Conservation (phyloP, 345 rosid species). For the Streptanthus diversifolius region DNA sequence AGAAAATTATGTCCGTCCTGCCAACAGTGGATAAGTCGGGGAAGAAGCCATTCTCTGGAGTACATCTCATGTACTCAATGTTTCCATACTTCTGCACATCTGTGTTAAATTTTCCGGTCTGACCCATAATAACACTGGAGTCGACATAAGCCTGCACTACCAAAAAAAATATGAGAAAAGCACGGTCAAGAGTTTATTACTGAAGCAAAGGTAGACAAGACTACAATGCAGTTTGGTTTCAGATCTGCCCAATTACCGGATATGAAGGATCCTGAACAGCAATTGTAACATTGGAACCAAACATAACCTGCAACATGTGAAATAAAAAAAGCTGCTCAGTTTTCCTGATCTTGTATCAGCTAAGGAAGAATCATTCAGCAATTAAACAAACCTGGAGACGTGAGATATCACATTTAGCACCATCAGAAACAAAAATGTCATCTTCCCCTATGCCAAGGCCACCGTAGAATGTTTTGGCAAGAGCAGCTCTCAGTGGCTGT, state of each 20-base stretch:
- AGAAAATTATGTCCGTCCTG: slow-evolving; percentile 80
- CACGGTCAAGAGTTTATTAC: background rate
- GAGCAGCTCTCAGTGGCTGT: slow-evolving; percentile 80
- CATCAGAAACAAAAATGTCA: slow-evolving; percentile 96
- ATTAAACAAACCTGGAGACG: slow-evolving; percentile 78
- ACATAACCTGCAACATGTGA: slow-evolving; percentile 53
- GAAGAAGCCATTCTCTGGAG: slow-evolving; percentile 94
- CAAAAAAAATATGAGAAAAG: background rate
- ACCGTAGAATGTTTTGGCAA: slow-evolving; percentile 65
- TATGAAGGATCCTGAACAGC: slow-evolving; percentile 99
- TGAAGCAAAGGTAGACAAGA: slow-evolving; percentile 4
- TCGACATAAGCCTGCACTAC: slow-evolving; percentile 85
- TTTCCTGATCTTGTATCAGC: background rate
- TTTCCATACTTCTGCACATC: slow-evolving; percentile 62
- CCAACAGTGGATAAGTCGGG: slow-evolving; percentile 75
- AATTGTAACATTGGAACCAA: slow-evolving; percentile 75
- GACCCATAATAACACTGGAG: slow-evolving; percentile 95
- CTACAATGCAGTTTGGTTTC: background rate
- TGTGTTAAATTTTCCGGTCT: slow-evolving; percentile 68
- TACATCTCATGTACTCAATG: slow-evolving; percentile 90
- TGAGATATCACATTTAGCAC: slow-evolving; percentile 95
- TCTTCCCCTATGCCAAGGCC: slow-evolving; percentile 79
- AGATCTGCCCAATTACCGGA: slow-evolving; percentile 56
- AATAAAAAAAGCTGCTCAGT: slow-evolving; percentile 13
- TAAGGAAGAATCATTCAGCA: background rate